phyloP scores from a whole-genome alignment of 306 rosid genomes.

The Medicago lupulina region DNA sequence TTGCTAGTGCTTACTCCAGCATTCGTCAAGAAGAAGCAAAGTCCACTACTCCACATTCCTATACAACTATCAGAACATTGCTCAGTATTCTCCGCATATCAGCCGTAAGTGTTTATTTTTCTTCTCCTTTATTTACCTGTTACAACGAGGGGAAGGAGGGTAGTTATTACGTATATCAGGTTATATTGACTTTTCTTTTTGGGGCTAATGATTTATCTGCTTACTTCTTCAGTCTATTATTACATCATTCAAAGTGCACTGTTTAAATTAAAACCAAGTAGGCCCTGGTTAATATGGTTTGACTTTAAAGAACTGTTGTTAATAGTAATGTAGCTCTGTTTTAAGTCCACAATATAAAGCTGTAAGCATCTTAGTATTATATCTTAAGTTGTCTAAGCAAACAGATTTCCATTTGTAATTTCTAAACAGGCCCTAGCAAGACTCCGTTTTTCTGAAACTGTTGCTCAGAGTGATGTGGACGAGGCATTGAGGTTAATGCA shows the following conservation, averaged over 20 bases:
- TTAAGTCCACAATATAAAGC: neutral
- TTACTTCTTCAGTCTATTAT: neutral
- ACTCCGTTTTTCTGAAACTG: slow-evolving; percentile 83
- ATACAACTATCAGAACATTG: slow-evolving; percentile 93
- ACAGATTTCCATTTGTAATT: slow-evolving; percentile 29
- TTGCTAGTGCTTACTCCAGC: slow-evolving; percentile 89
- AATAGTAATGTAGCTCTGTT: slow-evolving; percentile 4
- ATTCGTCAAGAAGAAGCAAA: slow-evolving; percentile 97
- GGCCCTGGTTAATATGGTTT: neutral
- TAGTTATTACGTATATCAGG: slow-evolving; percentile 10
- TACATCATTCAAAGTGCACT: neutral
- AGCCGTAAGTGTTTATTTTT: slow-evolving; percentile 62
- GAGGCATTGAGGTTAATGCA: slow-evolving; percentile 98
- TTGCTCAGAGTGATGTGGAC: slow-evolving; percentile 98
- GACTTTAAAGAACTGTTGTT: neutral
- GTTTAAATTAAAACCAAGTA: neutral
- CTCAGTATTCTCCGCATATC: slow-evolving; percentile 98
- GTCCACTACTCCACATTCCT: slow-evolving; percentile 88
- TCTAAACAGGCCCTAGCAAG: slow-evolving; percentile 84
- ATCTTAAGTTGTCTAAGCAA: slow-evolving; percentile 22
- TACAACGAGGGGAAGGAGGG: slow-evolving; percentile 19
- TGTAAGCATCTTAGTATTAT: slow-evolving; percentile 1
- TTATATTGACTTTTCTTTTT: slow-evolving; percentile 19
- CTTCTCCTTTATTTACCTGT: slow-evolving; percentile 2
- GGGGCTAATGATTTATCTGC: neutral